These are phyloP conservation scores for Trichosanthes cucumerina DNA, from an alignment of 306 rosid species.

Conservation along the genomic window DNA sequence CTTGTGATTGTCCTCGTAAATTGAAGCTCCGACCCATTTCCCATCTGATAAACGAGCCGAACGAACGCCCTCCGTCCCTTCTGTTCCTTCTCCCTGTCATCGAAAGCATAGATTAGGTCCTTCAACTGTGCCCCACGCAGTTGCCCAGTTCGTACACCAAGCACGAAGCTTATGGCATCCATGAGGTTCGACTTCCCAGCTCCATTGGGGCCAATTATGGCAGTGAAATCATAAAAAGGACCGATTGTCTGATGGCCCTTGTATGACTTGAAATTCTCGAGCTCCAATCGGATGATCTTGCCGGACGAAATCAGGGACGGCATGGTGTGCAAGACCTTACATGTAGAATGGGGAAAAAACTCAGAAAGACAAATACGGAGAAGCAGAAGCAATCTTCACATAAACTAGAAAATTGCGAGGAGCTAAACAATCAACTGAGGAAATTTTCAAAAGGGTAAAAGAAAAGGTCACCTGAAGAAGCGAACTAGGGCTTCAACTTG, in stretches of 20 bases:
- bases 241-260: constrained; percentile 78
- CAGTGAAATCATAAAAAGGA: constrained; percentile 92
- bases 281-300: constrained; percentile 72
- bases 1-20: constrained; percentile 72
- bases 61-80: constrained; percentile 80
- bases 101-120: constrained; percentile 87
- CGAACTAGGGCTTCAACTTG: constrained; percentile 2
- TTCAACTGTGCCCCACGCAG: constrained; percentile 95
- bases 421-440: neutral
- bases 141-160: constrained; percentile 88
- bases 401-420: neutral
- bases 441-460: neutral
- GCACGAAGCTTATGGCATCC: constrained; percentile 99
- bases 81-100: constrained; percentile 86
- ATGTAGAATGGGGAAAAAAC: neutral
- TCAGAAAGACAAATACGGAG: neutral
- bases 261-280: constrained; percentile 94
- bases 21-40: constrained; percentile 56
- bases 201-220: constrained; percentile 92
- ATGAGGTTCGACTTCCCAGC: constrained; percentile 96
- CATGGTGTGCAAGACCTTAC: constrained; percentile 30
- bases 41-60: constrained; percentile 67
- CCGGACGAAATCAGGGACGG: constrained; percentile 79
- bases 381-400: neutral
- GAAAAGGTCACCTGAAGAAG: neutral